Evolutionary conservation across 2,329 filamentous ascomycete species (phyloP).

Genomic region (Pyrenochaeta sp.): DNA sequence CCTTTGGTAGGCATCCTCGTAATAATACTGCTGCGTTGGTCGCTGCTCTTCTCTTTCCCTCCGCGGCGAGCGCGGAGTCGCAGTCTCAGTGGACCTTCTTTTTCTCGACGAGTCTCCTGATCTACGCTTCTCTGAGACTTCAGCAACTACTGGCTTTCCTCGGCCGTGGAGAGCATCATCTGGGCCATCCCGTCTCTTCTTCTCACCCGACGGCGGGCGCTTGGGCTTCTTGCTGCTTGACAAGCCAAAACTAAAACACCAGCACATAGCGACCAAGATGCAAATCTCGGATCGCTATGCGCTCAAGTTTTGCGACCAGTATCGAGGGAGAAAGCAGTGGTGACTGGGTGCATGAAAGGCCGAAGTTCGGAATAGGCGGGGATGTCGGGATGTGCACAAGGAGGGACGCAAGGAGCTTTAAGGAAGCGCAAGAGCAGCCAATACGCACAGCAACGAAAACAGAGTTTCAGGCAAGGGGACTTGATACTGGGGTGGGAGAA

Average conservation of each 20-base stretch:
- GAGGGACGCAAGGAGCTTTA: conserved; percentile 40
- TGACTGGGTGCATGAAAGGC: conserved; percentile 31
- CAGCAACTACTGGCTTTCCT: conserved; percentile 29
- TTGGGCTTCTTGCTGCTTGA: conserved; percentile 41
- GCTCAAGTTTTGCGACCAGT: conserved; percentile 24
- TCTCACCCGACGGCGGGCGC: conserved; percentile 31
- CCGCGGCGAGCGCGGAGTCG: conserved; percentile 31
- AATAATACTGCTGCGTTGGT: conserved; percentile 24
- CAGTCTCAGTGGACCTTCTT: conserved; percentile 33
- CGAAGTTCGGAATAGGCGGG: conserved; percentile 36
- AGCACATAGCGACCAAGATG: conserved; percentile 46
- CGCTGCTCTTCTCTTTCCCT: conserved; percentile 29
- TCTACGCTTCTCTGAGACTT: conserved; percentile 41
- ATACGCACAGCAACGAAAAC: conserved; percentile 25
- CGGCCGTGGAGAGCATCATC: conserved; percentile 32
- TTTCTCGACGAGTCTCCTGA: conserved; percentile 34
- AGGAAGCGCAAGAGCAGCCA: conserved; percentile 29
- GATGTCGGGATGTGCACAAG: conserved; percentile 25
- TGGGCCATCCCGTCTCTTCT: conserved; percentile 39
- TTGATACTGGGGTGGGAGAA: conserved; percentile 21
- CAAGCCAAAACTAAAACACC: conserved; percentile 44
- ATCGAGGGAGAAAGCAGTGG: conserved; percentile 17
- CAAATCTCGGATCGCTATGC: conserved; percentile 35
- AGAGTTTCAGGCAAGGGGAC: conserved; percentile 36
- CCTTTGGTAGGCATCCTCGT: conserved; percentile 22